phyloP scores from a whole-genome alignment of 2,329 filamentous ascomycete species.

The Lecanicillium sp. region DNA sequence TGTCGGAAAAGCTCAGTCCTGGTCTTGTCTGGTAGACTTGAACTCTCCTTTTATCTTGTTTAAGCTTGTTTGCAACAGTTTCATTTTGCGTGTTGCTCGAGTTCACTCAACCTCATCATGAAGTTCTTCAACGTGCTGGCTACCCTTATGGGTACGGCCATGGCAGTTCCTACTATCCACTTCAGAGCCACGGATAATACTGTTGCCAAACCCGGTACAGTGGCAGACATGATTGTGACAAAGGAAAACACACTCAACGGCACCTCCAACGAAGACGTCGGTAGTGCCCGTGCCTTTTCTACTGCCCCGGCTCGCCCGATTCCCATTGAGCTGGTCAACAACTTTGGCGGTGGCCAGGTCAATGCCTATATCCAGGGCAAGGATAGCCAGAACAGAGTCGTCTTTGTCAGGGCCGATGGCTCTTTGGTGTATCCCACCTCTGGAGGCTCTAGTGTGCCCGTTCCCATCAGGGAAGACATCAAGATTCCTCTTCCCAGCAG shows the following conservation, averaged over 20 bases:
- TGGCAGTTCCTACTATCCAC: conserved; percentile 7
- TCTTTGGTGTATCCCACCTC: conserved; percentile 33
- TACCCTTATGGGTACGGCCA: conserved; percentile 11
- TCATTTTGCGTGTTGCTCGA: background rate
- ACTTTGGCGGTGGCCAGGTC: conserved; percentile 27
- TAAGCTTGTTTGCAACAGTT: background rate
- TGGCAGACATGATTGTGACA: conserved; percentile 25
- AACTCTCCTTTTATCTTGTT: background rate
- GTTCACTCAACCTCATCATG: conserved; percentile 2
- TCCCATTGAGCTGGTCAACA: conserved; percentile 32
- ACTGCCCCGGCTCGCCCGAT: conserved; percentile 8
- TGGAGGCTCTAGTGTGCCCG: conserved; percentile 23
- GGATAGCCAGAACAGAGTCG: conserved; percentile 28
- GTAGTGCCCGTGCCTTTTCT: conserved; percentile 3
- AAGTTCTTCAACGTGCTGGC: conserved; percentile 9
- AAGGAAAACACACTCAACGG: conserved; percentile 31
- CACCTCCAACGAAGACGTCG: conserved; percentile 16
- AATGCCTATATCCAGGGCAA: conserved; percentile 38
- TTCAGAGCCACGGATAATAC: conserved; percentile 18
- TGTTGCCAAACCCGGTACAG: conserved; percentile 20
- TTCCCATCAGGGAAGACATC: conserved; percentile 28
- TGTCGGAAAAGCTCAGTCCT: too few species aligned
- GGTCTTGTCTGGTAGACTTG: too few species aligned
- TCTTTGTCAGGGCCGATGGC: conserved; percentile 34
- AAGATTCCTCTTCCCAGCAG: conserved; percentile 32